Base-by-base conservation (phyloP, 805 yeast species). In the Cyberlindnera lachancei region DNA sequence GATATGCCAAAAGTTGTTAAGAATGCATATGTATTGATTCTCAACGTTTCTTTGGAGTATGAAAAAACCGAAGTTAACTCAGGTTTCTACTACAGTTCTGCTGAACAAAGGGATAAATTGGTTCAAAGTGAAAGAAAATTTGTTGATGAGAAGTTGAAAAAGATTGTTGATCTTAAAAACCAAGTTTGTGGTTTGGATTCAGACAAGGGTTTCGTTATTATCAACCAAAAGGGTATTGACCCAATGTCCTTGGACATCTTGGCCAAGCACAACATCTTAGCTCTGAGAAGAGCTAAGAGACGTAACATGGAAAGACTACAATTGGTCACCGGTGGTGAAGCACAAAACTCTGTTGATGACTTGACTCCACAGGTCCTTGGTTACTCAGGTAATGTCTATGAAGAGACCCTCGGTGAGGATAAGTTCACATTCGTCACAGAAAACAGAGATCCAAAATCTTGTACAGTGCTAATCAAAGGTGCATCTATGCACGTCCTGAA, bases 301-400 rank as follows among this genome's bases (percentile, higher is more conserved):
- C 81, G 99, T 66, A 92, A 92, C 61, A 90, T 92, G 98, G 99
- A 92, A 66, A 79, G 99, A 57, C 70, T 92, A 55, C 99, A 92
- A 63, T 70, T 92, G 39, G 86, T 87, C 33, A 84, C 95, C 42
- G 98, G 96, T 19, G 99, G 98, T 48, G 92, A 82, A 55, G 97
- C 97, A 7, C 96, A 90, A 63, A 92, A 92, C 61, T 81, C 95
- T 11, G 96, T 88, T 28, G 99, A 92, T 52, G 97, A 90, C 56
- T 69, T 92, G 50, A 52, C 79, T 6, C 86, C 94, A 4, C 71
- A 68, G 2, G 68, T 85, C 6, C 68, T 92, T 39, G 99, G 99
- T 16, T 79, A 61, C 55, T 85, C 96, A 12, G 97, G 97, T 14
- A 66, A 73, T 35, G 95, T 92, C 8, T 84, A 84, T 56, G 96